Conservation (phyloP, 768 basidiomycete genomes). For the Pilatotrama ljubarskyi region DNA sequence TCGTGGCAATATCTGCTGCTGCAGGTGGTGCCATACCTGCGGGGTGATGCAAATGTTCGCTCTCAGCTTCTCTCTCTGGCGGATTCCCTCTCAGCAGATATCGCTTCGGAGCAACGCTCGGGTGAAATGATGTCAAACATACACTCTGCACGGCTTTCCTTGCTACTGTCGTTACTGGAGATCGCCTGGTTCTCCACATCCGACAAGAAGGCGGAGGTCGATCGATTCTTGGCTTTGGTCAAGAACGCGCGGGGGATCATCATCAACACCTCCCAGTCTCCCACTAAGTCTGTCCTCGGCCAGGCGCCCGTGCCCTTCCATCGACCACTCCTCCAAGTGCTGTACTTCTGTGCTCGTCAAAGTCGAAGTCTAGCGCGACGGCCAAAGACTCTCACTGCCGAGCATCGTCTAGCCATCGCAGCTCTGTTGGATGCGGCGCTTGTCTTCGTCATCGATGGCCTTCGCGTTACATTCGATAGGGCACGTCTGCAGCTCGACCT, state of each 20-base stretch:
- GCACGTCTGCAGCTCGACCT: conserved; percentile 57
- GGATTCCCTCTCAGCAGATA: conserved; percentile 61
- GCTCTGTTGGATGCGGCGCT: conserved; percentile 63
- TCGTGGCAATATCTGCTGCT: conserved; percentile 77
- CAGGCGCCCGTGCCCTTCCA: conserved; percentile 71
- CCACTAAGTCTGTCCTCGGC: conserved; percentile 71
- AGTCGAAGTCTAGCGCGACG: conserved; percentile 51
- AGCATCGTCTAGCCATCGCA: conserved; percentile 60
- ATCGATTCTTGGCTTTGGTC: conserved; percentile 62
- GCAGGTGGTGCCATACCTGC: conserved; percentile 61
- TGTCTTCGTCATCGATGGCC: conserved; percentile 65
- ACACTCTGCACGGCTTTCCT: conserved; percentile 70
- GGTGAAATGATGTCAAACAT: conserved; percentile 87
- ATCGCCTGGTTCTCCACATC: conserved; percentile 70
- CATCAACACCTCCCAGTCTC: conserved; percentile 72
- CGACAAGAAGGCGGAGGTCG: conserved; percentile 54
- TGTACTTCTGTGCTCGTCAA: conserved; percentile 75
- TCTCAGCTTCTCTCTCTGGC: conserved; percentile 57
- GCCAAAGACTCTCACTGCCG: conserved; percentile 54
- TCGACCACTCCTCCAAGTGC: conserved; percentile 71
- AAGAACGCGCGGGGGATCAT: conserved; percentile 64
- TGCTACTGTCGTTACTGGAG: conserved; percentile 79
- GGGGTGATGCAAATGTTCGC: conserved; percentile 58
- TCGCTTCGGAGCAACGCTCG: conserved; percentile 65
- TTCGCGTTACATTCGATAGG: conserved; percentile 62